Conservation (phyloP, 176 grass and related monocot genomes). For the Coix lacrymajobi region DNA sequence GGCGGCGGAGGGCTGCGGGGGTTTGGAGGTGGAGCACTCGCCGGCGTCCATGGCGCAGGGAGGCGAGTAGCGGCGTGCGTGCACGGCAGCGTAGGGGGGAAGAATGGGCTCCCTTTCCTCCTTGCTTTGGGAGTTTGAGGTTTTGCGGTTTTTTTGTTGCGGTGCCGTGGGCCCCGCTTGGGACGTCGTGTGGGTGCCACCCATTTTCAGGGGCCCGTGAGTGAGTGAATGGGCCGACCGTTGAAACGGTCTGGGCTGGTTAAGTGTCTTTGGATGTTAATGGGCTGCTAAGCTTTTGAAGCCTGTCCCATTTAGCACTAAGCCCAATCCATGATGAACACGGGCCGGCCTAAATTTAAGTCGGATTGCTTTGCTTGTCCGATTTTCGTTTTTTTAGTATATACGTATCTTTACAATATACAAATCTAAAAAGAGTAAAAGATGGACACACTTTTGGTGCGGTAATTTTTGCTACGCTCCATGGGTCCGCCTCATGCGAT, state of each 20-base stretch:
- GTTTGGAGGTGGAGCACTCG: constrained; percentile 52
- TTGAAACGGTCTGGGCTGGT: neutral
- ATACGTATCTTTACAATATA: too few species aligned
- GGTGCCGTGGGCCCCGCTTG: neutral
- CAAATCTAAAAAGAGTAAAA: too few species aligned
- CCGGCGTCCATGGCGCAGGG: constrained; percentile 52
- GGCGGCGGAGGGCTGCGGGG: neutral
- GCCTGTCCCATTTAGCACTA: neutral
- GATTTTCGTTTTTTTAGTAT: neutral
- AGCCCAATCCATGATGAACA: neutral
- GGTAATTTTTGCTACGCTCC: too few species aligned
- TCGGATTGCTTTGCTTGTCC: neutral
- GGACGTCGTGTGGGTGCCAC: too few species aligned
- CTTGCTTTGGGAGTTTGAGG: neutral
- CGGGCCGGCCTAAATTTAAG: neutral
- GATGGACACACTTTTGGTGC: too few species aligned
- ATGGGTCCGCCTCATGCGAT: too few species aligned
- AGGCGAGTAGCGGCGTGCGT: neutral
- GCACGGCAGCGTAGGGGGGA: neutral
- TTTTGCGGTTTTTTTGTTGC: neutral
- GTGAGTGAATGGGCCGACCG: neutral
- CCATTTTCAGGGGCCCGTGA: neutral
- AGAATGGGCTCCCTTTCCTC: neutral
- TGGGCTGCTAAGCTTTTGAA: neutral
- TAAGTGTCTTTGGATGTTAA: neutral